Conservation (phyloP, 2,329 filamentous ascomycete species). For the Colletotrichum tofieldiae region DNA sequence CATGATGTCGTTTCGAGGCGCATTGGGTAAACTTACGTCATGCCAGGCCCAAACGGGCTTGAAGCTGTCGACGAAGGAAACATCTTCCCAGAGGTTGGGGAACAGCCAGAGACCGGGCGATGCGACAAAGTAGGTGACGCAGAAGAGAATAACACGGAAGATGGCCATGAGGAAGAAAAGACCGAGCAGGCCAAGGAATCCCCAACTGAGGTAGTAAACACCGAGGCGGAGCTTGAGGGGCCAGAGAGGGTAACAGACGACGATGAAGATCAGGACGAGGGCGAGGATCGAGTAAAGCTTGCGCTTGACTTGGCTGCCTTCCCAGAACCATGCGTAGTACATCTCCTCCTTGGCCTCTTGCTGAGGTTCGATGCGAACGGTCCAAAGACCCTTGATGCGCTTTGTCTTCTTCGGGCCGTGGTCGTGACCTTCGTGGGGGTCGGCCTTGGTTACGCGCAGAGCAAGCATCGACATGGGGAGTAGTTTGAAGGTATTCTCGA, state of each 20-base stretch:
- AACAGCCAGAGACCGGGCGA: constrained; percentile 97
- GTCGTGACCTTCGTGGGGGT: constrained; percentile 83
- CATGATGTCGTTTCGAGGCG: background rate
- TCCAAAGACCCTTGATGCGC: constrained; percentile 96
- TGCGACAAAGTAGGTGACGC: constrained; percentile 87
- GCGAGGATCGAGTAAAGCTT: constrained; percentile 92
- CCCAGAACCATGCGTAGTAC: constrained; percentile 98
- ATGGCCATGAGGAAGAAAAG: constrained; percentile 99
- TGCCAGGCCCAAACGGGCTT: constrained; percentile 98
- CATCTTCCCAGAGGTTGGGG: constrained; percentile 98
- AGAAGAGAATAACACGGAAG: constrained; percentile 94
- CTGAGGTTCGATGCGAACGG: constrained; percentile 94
- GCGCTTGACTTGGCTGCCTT: constrained; percentile 93
- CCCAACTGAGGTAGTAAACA: constrained; percentile 98
- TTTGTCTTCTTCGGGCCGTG: constrained; percentile 83
- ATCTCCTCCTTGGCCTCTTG: constrained; percentile 89
- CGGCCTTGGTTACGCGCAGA: constrained; percentile 87
- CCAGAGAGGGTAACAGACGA: constrained; percentile 98
- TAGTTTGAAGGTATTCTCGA: constrained; percentile 95
- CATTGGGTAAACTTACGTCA: constrained; percentile 74
- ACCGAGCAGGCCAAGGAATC: constrained; percentile 88
- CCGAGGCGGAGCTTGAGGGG: constrained; percentile 91
- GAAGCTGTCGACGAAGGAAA: constrained; percentile 98
- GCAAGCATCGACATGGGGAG: constrained; percentile 95
- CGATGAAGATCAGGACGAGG: constrained; percentile 84